Evolutionary conservation across 2,329 filamentous ascomycete genomes (phyloP).

Genomic region (Amauroascus niger): DNA sequence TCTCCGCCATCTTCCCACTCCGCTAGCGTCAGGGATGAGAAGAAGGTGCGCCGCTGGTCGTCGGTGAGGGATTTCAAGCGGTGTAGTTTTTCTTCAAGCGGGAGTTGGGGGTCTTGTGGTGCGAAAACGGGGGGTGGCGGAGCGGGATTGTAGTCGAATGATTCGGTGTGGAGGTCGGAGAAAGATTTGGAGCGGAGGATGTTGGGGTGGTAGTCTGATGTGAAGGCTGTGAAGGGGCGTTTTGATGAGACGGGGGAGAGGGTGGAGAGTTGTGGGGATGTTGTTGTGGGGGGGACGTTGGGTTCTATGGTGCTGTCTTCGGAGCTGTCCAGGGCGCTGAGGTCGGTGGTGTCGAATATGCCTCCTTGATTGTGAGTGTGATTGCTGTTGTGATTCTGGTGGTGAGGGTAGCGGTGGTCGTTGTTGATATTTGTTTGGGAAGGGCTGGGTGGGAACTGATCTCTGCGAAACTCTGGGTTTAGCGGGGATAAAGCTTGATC

Average conservation of each 20-base stretch:
- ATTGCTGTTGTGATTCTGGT: no score
- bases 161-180: constrained; percentile 40
- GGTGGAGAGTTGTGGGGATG: constrained; percentile 22
- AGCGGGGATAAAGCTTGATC: constrained; percentile 1
- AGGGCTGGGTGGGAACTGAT: constrained; percentile 8
- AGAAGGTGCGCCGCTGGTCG: constrained; percentile 41
- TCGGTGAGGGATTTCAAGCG: constrained; percentile 30
- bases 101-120: constrained; percentile 19
- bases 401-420: constrained; percentile 20
- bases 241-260: constrained; percentile 23
- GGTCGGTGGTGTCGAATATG: constrained; percentile 19
- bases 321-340: constrained; percentile 18
- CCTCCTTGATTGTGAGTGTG: constrained; percentile 14
- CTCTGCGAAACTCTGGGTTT: neutral
- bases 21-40: constrained; percentile 42
- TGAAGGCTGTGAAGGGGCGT: constrained; percentile 25
- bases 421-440: constrained; percentile 16
- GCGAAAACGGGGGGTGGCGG: constrained; percentile 20
- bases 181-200: constrained; percentile 40
- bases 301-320: constrained; percentile 12
- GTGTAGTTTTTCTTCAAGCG: constrained; percentile 30
- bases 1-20: constrained; percentile 56
- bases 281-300: constrained; percentile 3
- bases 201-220: constrained; percentile 42
- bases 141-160: constrained; percentile 40